These are phyloP conservation scores for Suillus americanus DNA, from an alignment of 768 basidiomycete species.

Conservation along the genomic window DNA sequence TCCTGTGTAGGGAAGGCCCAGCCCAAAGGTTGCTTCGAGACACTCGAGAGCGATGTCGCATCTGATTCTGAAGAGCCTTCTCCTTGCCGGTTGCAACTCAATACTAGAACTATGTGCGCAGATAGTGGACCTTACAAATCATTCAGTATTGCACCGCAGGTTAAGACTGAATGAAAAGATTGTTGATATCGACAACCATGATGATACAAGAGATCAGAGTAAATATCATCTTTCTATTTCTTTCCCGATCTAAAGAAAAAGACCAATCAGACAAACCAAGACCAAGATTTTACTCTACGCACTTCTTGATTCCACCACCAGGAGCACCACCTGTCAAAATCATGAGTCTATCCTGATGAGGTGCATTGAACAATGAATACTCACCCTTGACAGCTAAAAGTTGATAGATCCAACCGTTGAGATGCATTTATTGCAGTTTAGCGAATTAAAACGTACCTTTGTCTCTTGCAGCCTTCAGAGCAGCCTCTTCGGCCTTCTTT, in stretches of 20 bases:
- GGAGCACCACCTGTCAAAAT: conserved; percentile 58
- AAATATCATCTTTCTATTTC: conserved; percentile 47
- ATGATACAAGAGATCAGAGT: background rate
- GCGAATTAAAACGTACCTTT: conserved; percentile 50
- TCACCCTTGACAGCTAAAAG: conserved; percentile 31
- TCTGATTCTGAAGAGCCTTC: background rate
- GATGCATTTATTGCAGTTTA: background rate
- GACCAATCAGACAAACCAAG: conserved; percentile 7
- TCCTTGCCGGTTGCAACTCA: background rate
- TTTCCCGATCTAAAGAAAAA: conserved; percentile 57
- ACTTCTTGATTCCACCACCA: conserved; percentile 87
- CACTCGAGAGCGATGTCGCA: background rate
- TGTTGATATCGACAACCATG: background rate
- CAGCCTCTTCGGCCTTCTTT: conserved; percentile 74
- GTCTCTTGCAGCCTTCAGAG: conserved; percentile 68
- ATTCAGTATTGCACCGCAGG: no score
- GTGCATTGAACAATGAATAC: conserved; percentile 1
- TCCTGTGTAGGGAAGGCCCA: background rate
- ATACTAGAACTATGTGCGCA: background rate
- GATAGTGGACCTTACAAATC: background rate
- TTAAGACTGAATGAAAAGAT: background rate
- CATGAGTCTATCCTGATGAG: conserved; percentile 4
- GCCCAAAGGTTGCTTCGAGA: background rate
- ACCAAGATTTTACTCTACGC: conserved; percentile 29
- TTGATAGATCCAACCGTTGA: conserved; percentile 2